Base-by-base conservation (phyloP, 805 yeast species). In the Zygoascus ofunaensis region DNA sequence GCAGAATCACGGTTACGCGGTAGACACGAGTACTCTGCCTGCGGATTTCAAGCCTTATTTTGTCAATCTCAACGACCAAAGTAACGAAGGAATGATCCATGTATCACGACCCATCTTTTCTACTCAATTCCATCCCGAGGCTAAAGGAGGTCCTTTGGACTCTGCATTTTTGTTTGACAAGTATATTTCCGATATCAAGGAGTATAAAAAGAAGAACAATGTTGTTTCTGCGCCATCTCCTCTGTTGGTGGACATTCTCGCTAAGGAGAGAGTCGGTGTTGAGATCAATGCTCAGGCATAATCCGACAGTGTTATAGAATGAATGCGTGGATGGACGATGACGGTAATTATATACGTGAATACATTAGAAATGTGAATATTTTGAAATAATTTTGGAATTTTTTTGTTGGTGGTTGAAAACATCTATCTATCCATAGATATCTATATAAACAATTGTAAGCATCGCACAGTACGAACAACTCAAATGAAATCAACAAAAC, bases 111-210 rank as follows among this genome's bases (percentile, higher is more conserved):
- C 99, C 42, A 84, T 90, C 45, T 92, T 90, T 69, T 86, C 96
- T 33, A 87, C 96, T 2, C 98, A 92, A 67, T 92, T 92, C 76
- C 99, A 92, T 64, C 99, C 99, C 40, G 99, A 92, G 68, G 97
- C 98, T 46, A 90, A 87, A 70, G 97, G 98, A 57, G 99, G 99
- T 55, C 99, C 99, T 47, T 74, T 83, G 58, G 99, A 92, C 66
- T 84, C 96, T 12, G 76, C 87, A 2, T 86, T 79, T 68, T 71
- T 92, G 64, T 92, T 92, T 56, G 97, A 92, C 71, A 86, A 80
- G 65, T 92, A 85, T 68, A 79, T 92, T 56, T 75, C 70, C 33
- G 72, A 81, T 58, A 80, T 92, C 51, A 72, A 69, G 39, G 67
- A 66, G 39, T 87, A 76, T 72, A 62, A 60, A 42, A 59, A 64